Conservation (phyloP, 176 grass and related monocot species). For the Aegilops speltoides region DNA sequence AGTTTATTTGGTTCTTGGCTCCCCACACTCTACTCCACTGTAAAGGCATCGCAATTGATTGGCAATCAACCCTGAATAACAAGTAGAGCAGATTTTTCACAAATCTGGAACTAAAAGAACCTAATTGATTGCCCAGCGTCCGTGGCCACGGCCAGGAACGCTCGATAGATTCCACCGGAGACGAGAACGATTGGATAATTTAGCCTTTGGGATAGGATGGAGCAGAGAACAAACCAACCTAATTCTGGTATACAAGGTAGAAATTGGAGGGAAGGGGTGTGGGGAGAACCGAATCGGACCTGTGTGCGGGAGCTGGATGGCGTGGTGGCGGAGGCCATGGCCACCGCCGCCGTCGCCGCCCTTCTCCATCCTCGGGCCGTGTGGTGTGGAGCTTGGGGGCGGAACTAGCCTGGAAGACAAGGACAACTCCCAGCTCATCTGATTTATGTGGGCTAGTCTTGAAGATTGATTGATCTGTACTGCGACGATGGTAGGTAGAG, state of each 20-base stretch:
- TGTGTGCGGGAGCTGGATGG: not conserved
- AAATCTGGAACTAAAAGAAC: not conserved
- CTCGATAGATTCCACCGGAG: not conserved
- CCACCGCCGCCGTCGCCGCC: not conserved
- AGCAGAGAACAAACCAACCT: too few relatives aligned
- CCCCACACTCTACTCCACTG: not conserved
- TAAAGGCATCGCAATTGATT: not conserved
- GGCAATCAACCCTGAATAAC: not conserved
- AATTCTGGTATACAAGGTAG: too few relatives aligned
- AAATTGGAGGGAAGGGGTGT: too few relatives aligned
- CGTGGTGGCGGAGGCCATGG: not conserved
- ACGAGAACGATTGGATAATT: not conserved
- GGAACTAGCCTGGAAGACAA: not conserved
- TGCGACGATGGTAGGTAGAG: not conserved
- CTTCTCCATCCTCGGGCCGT: slow-evolving; percentile 2
- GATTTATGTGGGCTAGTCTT: not conserved
- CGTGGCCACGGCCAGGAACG: not conserved
- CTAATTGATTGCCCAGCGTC: not conserved
- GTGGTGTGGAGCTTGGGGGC: not conserved
- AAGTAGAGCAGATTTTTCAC: not conserved
- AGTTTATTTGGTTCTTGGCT: not conserved
- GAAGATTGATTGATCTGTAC: not conserved
- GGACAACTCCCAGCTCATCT: not conserved
- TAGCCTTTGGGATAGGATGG: not conserved
- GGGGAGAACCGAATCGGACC: not conserved